Evolutionary conservation across 116 monocot genomes (phyloP), one percentile per base, ranked within the genome.

Genomic region (Zostera marina): DNA sequence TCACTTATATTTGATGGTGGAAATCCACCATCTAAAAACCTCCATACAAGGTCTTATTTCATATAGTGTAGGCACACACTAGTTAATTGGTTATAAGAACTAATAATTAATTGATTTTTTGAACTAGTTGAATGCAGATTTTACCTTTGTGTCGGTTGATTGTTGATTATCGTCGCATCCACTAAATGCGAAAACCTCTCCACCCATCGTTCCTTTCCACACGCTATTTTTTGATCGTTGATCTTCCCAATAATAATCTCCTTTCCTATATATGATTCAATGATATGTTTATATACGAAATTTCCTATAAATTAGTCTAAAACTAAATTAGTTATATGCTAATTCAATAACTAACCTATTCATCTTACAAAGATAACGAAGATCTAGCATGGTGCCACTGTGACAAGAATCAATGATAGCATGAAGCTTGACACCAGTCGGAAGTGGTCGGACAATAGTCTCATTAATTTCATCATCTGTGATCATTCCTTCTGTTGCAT

Each of bases 161-260:
- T 77, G 77, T 60, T 94, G 94, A 66, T 78, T 13, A 61, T 94
- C 94, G 55, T 73, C 79, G 53, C 94, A 94, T n/a, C 88, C 94
- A 57, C 94, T 88, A 60, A 94, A 85, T 19, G 76, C 79, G 55
- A 94, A 77, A 8, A 88, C 94, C 24, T 81, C 48, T 15, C 94
- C 94, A 40, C 94, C 94, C 3, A 45, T 77, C 11, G 88, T 85
- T 56, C 81, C 81, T 72, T 88, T 94, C 12, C 45, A 25, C 17
- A 62, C 38, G 11, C 61, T 16, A 24, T 58, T 49, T 7, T 44
- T 58, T 13, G 64, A 48, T 11, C 11, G 52, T n/a, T 81, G 77
- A 51, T 77, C 72, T 66, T 94, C 76, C 94, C 94, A 94, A 43
- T 79, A 69, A 58, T 43, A 85, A 59, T 11, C 51, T 3, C 88